Evolutionary conservation across 2,329 filamentous ascomycete genomes (phyloP).

Genomic region (Hypomyces perniciosus): DNA sequence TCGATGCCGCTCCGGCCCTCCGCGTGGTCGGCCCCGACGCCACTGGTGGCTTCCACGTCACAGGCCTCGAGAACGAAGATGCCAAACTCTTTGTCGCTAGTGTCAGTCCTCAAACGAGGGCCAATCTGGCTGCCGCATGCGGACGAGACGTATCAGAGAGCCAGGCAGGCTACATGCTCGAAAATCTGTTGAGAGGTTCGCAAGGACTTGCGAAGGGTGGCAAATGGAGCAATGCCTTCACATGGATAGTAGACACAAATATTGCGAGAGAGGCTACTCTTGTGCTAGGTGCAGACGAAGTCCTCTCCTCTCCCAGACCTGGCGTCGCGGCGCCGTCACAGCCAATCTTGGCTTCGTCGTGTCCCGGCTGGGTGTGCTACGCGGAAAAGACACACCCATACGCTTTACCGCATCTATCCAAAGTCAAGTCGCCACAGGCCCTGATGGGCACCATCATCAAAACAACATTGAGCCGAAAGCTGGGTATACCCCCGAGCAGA

Average conservation of each 20-base stretch:
- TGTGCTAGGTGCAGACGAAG: constrained; percentile 72
- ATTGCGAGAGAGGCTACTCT: constrained; percentile 73
- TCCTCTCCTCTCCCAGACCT: constrained; percentile 35
- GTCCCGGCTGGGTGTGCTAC: constrained; percentile 98
- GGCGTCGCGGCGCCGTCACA: constrained; percentile 23
- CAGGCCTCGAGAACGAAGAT: constrained; percentile 51
- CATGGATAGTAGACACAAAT: constrained; percentile 89
- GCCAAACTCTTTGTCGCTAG: constrained; percentile 83
- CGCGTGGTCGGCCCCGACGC: constrained; percentile 29
- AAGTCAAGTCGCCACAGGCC: constrained; percentile 89
- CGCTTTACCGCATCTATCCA: constrained; percentile 83
- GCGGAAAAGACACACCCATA: constrained; percentile 97
- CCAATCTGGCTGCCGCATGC: constrained; percentile 81
- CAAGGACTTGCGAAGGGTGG: constrained; percentile 66
- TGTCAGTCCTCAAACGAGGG: constrained; percentile 84
- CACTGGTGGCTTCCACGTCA: constrained; percentile 33
- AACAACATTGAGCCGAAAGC: constrained; percentile 66
- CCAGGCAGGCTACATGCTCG: constrained; percentile 75
- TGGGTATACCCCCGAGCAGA: constrained; percentile 66
- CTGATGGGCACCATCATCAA: constrained; percentile 87
- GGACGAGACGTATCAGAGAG: constrained; percentile 63
- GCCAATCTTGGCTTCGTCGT: constrained; percentile 80
- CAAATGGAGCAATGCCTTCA: constrained; percentile 67
- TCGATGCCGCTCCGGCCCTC: constrained; percentile 60
- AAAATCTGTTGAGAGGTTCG: constrained; percentile 65